Base-by-base conservation (phyloP, 83 land plant genomes). In the Diphasiastrum complanatum region DNA sequence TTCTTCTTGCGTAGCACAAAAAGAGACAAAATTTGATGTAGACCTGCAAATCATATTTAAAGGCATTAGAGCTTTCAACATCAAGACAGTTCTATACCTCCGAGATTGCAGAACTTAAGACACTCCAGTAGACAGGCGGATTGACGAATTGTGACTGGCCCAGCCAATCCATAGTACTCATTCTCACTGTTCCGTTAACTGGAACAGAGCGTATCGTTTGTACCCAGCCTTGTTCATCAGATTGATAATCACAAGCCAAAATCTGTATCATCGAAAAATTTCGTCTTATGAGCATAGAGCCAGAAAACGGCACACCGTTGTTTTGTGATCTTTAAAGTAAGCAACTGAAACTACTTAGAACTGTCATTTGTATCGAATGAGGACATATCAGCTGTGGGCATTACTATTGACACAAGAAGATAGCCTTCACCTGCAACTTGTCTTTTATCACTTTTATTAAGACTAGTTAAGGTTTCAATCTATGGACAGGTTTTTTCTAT, bases 111-210 rank as follows among this genome's bases (percentile, higher is more conserved):
- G 83, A 75, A 32, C 91, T 78, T 16, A 89, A 79, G 35, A 82
- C 67, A 5, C 85, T 54, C 86, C 86, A 89, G 60, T 68, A 89
- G n/a, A 89, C 73, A 30, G 82, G 67, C 53, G 55, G 77, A 14
- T 73, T 58, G 24, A 45, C 11, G 45, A 71, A 89, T 37, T 76
- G 78, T 2, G 96, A 89, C 55, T 89, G 96, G 24, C 96, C 96
- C 40, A 89, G 81, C 96, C 96, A 89, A 47, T 89, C 96, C 96
- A 89, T 89, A 22, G 91, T 83, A 64, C 67, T 89, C 24, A 89
- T 85, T 62, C 91, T 75, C 16, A 89, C 69, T 5, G 65, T 80
- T 11, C 79, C 84, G 12, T 83, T 83, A 49, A 19, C 34, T 26
- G 47, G 53, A 3, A 75, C 91, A 47, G 96, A 89, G 60, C 82